Percentiles rank a stretch among this genome's conserved stretches.
These are phyloP conservation scores for Neolentinus lepideus DNA, from an alignment of 1,284 basidiomycete genomes.

Conservation along the genomic window DNA sequence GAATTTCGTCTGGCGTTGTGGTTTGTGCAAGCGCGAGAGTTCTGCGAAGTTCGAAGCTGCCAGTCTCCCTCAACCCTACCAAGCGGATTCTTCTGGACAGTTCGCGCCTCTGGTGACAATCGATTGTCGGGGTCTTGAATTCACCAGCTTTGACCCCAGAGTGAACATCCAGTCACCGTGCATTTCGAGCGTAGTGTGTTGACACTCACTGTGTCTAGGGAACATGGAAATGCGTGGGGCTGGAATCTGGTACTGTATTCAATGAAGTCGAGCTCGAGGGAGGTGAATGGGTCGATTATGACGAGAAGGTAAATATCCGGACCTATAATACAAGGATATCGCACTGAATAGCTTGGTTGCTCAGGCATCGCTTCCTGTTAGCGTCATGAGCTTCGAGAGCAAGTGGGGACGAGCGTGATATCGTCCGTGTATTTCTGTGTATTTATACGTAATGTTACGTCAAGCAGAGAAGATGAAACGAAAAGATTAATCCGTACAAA, in stretches of 20 bases:
- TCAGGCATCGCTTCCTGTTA: slow-evolving; percentile 59
- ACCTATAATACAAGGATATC: not conserved
- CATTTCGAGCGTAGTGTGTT: slow-evolving; percentile 6
- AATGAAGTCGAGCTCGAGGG: slow-evolving; percentile 56
- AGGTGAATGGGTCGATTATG: slow-evolving; percentile 75
- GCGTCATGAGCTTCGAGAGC: slow-evolving; percentile 53
- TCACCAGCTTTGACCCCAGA: slow-evolving; percentile 60
- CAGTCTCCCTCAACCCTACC: slow-evolving; percentile 46
- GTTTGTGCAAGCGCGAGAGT: slow-evolving; percentile 69
- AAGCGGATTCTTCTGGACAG: slow-evolving; percentile 45
- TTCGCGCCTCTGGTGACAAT: slow-evolving; percentile 57
- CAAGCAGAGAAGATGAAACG: not conserved
- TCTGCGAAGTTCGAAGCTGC: slow-evolving; percentile 69
- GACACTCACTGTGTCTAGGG: slow-evolving; percentile 34
- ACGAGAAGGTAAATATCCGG: slow-evolving; percentile 62
- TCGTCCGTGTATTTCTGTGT: too few relatives aligned
- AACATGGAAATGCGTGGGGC: slow-evolving; percentile 63
- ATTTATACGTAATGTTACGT: not conserved
- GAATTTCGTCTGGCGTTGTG: slow-evolving; percentile 75
- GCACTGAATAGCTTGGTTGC: not conserved
- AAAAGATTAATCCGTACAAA: not conserved
- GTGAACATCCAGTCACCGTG: slow-evolving; percentile 24
- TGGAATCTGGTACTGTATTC: slow-evolving; percentile 45
- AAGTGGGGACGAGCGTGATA: slow-evolving; percentile 56
- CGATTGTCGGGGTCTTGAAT: slow-evolving; percentile 77